These are phyloP conservation scores for Stenogyne calaminthoides DNA, from an alignment of 305 asterid species.

Conservation along the genomic window DNA sequence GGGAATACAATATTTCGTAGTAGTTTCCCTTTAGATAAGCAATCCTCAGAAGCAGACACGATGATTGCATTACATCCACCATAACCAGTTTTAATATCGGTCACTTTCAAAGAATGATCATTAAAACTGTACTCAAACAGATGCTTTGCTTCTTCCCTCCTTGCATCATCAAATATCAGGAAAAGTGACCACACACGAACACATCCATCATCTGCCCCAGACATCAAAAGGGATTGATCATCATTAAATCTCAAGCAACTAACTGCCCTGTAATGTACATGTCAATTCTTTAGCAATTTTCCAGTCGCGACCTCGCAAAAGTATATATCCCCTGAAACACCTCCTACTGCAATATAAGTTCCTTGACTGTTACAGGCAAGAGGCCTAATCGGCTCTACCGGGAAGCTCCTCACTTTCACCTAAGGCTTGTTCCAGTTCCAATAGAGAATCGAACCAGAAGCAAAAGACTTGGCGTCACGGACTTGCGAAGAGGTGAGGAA, in stretches of 20 bases:
- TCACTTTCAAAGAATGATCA: no score
- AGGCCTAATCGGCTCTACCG: conserved; percentile 68
- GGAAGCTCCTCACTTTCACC: conserved; percentile 81
- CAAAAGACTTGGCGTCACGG: conserved; percentile 62
- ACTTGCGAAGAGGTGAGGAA: no score
- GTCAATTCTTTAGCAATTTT: conserved; percentile 86
- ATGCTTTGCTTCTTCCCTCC: conserved; percentile 56
- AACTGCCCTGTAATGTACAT: conserved; percentile 82
- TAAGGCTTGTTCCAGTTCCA: conserved; percentile 99
- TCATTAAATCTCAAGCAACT: conserved; percentile 75
- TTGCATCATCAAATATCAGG: conserved; percentile 70
- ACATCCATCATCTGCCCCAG: conserved; percentile 89
- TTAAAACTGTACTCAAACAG: no score
- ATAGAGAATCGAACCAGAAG: conserved; percentile 68
- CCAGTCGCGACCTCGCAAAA: conserved; percentile 94
- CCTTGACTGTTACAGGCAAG: conserved; percentile 71
- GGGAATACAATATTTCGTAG: no score
- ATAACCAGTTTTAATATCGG: no score
- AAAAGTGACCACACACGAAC: conserved; percentile 95
- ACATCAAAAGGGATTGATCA: conserved; percentile 84
- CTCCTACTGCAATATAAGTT: conserved; percentile 81
- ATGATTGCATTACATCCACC: no score
- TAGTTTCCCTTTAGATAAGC: no score
- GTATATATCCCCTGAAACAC: conserved; percentile 75
- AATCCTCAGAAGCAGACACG: no score